A percentile compares a stretch with the other conserved stretches of the same genome.
Evolutionary conservation across 352 stramenopile genomes (phyloP).

Genomic region (Phytopythium ostracodes): DNA sequence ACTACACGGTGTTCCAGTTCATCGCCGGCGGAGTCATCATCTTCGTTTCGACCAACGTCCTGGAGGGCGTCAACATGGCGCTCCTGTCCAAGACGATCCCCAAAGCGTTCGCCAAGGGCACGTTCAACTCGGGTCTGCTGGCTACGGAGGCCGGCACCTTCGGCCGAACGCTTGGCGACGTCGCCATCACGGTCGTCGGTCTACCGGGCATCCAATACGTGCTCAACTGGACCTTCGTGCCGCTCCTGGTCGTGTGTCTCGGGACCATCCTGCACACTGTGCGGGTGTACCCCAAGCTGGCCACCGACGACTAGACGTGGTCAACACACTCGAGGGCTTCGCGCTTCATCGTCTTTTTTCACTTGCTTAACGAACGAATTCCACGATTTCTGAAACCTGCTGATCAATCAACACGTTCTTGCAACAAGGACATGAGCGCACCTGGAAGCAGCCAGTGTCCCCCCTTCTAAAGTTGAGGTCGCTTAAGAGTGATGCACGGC

Average conservation of each 20-base stretch:
- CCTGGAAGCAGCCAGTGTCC: not conserved
- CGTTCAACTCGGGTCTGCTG: conserved; percentile 94
- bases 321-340: not conserved
- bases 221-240: conserved; percentile 81
- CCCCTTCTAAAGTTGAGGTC: not conserved
- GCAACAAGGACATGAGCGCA: not conserved
- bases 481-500: conserved; percentile 22
- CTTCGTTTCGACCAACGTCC: conserved; percentile 91
- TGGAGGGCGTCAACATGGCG: conserved; percentile 93
- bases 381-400: not conserved
- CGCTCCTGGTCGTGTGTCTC: conserved; percentile 49
- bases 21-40: conserved; percentile 86
- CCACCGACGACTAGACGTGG: conserved; percentile 38
- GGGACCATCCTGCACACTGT: conserved; percentile 67
- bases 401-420: not conserved
- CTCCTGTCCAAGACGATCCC: conserved; percentile 93
- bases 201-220: conserved; percentile 79
- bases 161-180: conserved; percentile 81
- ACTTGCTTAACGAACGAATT: not conserved
- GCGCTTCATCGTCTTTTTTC: not conserved
- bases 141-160: conserved; percentile 91
- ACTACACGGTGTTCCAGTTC: conserved; percentile 87
- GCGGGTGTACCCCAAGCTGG: conserved; percentile 66
- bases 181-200: conserved; percentile 80
- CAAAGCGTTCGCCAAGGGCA: conserved; percentile 89